Evolutionary conservation across 805 yeast genomes (phyloP).

Genomic region (Candida easanensis): DNA sequence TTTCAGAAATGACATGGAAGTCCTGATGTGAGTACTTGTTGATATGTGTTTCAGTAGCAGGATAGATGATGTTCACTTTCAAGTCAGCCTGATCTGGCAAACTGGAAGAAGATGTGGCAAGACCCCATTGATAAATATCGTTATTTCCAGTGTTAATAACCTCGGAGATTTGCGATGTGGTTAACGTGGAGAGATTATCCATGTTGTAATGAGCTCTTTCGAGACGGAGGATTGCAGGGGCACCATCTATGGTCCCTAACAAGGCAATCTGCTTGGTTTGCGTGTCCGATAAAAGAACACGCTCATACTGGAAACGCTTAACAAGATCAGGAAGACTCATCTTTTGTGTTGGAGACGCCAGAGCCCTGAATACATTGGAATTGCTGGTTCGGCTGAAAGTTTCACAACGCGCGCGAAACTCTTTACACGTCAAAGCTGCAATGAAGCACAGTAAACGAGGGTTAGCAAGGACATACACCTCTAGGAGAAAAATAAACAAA

Average conservation of each 20-base stretch:
- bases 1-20: constrained; percentile 67
- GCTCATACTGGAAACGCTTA: constrained; percentile 40
- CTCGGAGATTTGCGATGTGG: constrained; percentile 23
- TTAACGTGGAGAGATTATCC: constrained; percentile 20
- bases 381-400: no score
- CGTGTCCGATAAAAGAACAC: constrained; percentile 57
- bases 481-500: no score
- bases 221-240: constrained; percentile 65
- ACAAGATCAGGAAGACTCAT: constrained; percentile 21
- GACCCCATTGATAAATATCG: constrained; percentile 85
- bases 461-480: no score
- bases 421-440: no score
- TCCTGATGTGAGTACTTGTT: constrained; percentile 65
- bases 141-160: constrained; percentile 52
- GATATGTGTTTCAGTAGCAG: constrained; percentile 86
- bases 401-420: no score
- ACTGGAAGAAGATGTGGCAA: constrained; percentile 47
- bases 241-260: constrained; percentile 60
- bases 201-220: constrained; percentile 68
- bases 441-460: no score
- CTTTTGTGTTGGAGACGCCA: background rate
- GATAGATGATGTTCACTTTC: constrained; percentile 76
- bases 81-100: constrained; percentile 52
- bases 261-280: constrained; percentile 63
- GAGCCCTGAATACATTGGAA: no score